These are phyloP conservation scores for Mycosarcoma mackinlayi DNA, from an alignment of 1,284 basidiomycete genomes.

Conservation along the genomic window DNA sequence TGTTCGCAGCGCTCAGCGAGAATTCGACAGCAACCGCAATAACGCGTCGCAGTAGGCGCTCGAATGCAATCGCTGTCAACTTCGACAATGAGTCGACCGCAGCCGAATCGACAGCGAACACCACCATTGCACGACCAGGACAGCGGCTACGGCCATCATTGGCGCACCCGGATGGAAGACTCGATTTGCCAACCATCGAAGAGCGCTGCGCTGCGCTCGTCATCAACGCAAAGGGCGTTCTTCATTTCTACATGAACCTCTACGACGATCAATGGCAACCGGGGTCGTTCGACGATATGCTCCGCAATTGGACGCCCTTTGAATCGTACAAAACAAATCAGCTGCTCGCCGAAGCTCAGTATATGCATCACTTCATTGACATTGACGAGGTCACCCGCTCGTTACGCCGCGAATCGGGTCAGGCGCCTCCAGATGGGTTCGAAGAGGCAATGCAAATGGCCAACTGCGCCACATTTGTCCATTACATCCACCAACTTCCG, in stretches of 20 bases:
- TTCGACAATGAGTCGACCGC: conserved; percentile 7
- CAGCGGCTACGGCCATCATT: conserved; percentile 47
- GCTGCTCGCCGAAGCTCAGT: conserved; percentile 50
- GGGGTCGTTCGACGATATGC: conserved; percentile 48
- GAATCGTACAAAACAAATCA: conserved; percentile 55
- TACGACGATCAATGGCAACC: conserved; percentile 33
- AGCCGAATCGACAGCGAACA: conserved; percentile 12
- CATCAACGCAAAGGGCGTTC: conserved; percentile 49
- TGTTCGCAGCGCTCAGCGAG: conserved; percentile 25
- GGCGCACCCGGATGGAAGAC: conserved; percentile 31
- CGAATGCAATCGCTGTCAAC: not conserved
- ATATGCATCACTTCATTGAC: conserved; percentile 56
- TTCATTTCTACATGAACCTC: conserved; percentile 50
- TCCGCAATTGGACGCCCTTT: conserved; percentile 51
- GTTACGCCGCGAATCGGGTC: conserved; percentile 14
- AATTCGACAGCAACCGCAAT: not conserved
- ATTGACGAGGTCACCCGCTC: conserved; percentile 40
- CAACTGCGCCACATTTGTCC: conserved; percentile 59
- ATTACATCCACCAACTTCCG: conserved; percentile 54
- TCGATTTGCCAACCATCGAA: conserved; percentile 45
- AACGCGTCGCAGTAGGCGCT: conserved; percentile 9
- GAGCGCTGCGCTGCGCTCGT: conserved; percentile 49
- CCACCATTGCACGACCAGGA: conserved; percentile 30
- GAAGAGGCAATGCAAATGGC: conserved; percentile 53
- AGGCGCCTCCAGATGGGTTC: conserved; percentile 32